phyloP scores from a whole-genome alignment of 1,139 yeast species.

The Kazachstania sp. region DNA sequence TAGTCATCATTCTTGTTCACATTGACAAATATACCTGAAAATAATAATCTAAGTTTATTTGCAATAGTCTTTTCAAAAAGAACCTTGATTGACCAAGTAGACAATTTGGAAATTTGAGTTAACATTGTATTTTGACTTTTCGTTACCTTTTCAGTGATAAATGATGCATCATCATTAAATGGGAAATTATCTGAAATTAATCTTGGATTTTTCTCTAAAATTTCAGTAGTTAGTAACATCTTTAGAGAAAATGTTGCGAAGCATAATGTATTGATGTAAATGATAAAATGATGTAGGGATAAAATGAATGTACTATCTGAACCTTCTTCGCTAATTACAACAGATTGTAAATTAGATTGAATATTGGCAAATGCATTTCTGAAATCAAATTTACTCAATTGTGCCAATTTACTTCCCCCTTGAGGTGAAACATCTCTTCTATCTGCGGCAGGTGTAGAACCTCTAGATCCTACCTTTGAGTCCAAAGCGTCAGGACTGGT shows the following conservation, averaged over 20 bases:
- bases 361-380: constrained; percentile 30
- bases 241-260: constrained; percentile 17
- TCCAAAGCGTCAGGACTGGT: neutral
- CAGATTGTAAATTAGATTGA: constrained; percentile 29
- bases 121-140: constrained; percentile 16
- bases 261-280: constrained; percentile 27
- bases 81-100: constrained; percentile 25
- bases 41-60: constrained; percentile 18
- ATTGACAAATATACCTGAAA: constrained; percentile 17
- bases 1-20: constrained; percentile 18
- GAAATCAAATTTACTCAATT: constrained; percentile 24
- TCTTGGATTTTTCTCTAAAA: constrained; percentile 26
- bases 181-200: constrained; percentile 41
- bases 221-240: constrained; percentile 24
- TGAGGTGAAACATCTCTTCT: neutral
- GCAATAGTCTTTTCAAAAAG: constrained; percentile 24
- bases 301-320: constrained; percentile 24
- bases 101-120: constrained; percentile 22
- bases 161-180: constrained; percentile 45
- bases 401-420: constrained; percentile 15
- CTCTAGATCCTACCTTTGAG: neutral
- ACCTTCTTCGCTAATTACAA: constrained; percentile 24
- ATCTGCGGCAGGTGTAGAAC: constrained; percentile 4
- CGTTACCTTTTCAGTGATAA: constrained; percentile 37
- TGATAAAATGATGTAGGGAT: constrained; percentile 26